Evolutionary conservation across 1,139 yeast genomes (phyloP).

Genomic region (Kodamaea alishanica): DNA sequence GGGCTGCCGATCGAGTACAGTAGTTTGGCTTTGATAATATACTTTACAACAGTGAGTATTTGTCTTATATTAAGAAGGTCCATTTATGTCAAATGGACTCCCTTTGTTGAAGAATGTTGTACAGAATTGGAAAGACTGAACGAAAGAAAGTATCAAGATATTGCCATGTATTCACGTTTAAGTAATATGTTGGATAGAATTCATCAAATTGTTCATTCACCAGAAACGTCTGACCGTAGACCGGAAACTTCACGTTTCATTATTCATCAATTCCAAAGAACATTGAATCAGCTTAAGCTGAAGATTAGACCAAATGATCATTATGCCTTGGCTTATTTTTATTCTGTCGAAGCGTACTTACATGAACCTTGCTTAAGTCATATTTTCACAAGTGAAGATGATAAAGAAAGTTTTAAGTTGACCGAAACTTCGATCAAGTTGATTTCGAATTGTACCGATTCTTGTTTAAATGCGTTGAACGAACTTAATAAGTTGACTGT

Average conservation of each 20-base stretch:
- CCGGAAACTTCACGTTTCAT: slow-evolving; percentile 29
- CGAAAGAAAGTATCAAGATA: slow-evolving; percentile 27
- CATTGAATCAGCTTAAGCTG: slow-evolving; percentile 34
- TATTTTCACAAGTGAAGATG: slow-evolving; percentile 16
- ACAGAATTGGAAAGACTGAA: slow-evolving; percentile 37
- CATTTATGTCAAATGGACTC: slow-evolving; percentile 54
- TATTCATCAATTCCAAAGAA: slow-evolving; percentile 40
- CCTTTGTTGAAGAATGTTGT: slow-evolving; percentile 64
- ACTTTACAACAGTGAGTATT: slow-evolving; percentile 49
- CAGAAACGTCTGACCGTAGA: slow-evolving; percentile 26
- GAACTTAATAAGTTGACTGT: slow-evolving; percentile 44
- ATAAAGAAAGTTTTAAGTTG: slow-evolving; percentile 13
- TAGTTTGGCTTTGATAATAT: slow-evolving; percentile 45
- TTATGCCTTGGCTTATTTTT: slow-evolving; percentile 48
- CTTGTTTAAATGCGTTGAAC: slow-evolving; percentile 52
- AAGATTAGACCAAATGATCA: slow-evolving; percentile 39
- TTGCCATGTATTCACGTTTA: slow-evolving; percentile 60
- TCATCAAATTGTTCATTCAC: slow-evolving; percentile 47
- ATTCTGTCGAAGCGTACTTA: slow-evolving; percentile 69
- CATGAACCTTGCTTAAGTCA: slow-evolving; percentile 56
- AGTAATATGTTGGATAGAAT: slow-evolving; percentile 62
- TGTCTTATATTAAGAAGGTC: slow-evolving; percentile 52
- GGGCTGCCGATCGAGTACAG: slow-evolving; percentile 28
- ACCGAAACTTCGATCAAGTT: slow-evolving; percentile 31
- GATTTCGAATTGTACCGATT: slow-evolving; percentile 49